Base-by-base conservation (phyloP, 768 basidiomycete genomes). In the Russula lepida region DNA sequence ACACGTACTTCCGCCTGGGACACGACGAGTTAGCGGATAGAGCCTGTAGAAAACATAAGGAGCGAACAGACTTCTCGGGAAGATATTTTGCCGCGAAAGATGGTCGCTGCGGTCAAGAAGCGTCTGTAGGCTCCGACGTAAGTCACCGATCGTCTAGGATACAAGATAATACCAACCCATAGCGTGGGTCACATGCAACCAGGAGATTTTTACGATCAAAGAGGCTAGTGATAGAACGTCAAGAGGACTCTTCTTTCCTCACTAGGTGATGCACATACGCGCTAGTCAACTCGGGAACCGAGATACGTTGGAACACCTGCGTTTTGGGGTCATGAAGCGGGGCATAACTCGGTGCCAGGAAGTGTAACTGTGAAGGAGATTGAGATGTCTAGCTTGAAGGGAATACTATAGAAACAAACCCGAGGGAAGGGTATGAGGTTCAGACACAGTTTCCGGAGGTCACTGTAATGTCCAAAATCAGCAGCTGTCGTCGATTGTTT, bases 391-490 rank as follows among this genome's bases (percentile, higher is more conserved):
- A 15, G 3, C 8, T 11, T 43, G 19, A 21, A 21, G 12, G 15
- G 17, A 32, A 41, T 43, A 30, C 5, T 6, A 17, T 44, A 49
- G 25, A 17, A 12, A 11, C 83, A 55, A 72, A 89, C 88, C 62
- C 94, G 92, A 66, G 95, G 95, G 81, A 98, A 99, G 0, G 95
- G 95, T 63, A 98, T 79, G 55, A 98, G 81, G 74, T 98, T 98
- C 83, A 95, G 86, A 51, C 84, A 90, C 48, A 98, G 81, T 72
- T 95, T 95, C 58, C 92, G 84, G 37, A 95, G 76, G 69, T 95
- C 92, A 48, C 88, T 90, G 63, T 21, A 46, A 63, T 41, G 33
- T n/a, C 11, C 58, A 23, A 13, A n/a, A 21, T 58, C 19, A 54
- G 56, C 12, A 8, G 27, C 8, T 25, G 19, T 15, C n/a, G 7